Evolutionary conservation across 2,329 filamentous ascomycete genomes (phyloP).

Genomic region (Penicillium sp.): DNA sequence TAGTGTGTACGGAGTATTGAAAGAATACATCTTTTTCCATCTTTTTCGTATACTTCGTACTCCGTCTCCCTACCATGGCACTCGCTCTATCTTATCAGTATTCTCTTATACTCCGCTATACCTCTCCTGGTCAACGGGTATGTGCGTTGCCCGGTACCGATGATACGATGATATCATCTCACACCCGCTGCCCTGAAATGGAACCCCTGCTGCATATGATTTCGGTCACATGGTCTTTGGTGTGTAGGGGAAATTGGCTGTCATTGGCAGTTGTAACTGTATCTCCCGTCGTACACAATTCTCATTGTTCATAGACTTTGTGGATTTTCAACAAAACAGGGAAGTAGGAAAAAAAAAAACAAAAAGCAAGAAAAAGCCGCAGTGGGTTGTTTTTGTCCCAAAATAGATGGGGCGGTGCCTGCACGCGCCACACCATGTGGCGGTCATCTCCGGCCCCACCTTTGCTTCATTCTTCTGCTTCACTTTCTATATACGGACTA

Average conservation of each 20-base stretch:
- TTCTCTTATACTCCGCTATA: neutral
- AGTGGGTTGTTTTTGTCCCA: neutral
- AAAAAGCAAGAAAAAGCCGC: neutral
- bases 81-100: no score
- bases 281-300: neutral
- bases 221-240: conserved; percentile 26
- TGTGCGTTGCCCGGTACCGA: neutral
- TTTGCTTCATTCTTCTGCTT: neutral
- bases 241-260: neutral
- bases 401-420: conserved; percentile 12
- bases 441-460: conserved; percentile 9
- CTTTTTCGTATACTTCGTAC: neutral
- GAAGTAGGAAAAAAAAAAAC: neutral
- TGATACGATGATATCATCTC: conserved; percentile 25
- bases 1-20: conserved; percentile 1
- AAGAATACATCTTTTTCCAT: neutral
- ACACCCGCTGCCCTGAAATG: conserved; percentile 11
- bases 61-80: no score
- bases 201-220: conserved; percentile 26
- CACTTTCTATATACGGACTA: neutral
- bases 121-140: neutral
- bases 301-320: neutral
- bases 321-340: neutral
- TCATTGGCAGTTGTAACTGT: conserved; percentile 10
- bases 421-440: conserved; percentile 8